These are phyloP conservation scores for Cruciata laevipes DNA, from an alignment of 257 asterid species.

Conservation along the genomic window DNA sequence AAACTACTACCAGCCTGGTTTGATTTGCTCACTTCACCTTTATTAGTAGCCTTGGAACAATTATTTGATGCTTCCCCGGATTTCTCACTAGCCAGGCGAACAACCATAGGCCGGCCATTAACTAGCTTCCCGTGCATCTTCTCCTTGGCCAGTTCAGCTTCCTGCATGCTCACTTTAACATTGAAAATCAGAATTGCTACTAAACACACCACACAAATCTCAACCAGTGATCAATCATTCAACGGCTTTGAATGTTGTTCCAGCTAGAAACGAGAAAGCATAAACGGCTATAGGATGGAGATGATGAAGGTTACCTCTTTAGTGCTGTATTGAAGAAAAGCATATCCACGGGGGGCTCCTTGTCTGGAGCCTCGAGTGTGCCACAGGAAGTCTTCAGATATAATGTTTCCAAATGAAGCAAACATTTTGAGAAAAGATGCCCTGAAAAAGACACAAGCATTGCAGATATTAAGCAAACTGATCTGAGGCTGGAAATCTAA, in stretches of 20 bases:
- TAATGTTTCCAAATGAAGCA: slow-evolving; percentile 64
- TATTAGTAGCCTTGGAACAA: slow-evolving; percentile 23
- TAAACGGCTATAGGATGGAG: slow-evolving; percentile 17
- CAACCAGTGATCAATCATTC: slow-evolving; percentile 29
- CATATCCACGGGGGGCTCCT: slow-evolving; percentile 74
- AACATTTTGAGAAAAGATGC: slow-evolving; percentile 82
- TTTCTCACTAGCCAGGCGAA: slow-evolving; percentile 83
- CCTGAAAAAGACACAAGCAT: slow-evolving; percentile 33
- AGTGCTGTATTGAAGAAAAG: slow-evolving; percentile 72
- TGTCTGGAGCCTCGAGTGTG: slow-evolving; percentile 92
- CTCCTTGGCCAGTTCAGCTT: slow-evolving; percentile 80
- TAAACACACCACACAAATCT: background rate
- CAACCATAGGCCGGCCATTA: slow-evolving; percentile 54
- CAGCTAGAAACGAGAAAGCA: slow-evolving; percentile 33
- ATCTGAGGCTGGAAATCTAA: background rate
- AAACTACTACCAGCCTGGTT: slow-evolving; percentile 26
- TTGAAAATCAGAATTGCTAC: slow-evolving; percentile 45
- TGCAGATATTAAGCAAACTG: background rate
- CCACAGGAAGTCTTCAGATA: slow-evolving; percentile 90
- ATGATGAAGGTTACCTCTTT: slow-evolving; percentile 61
- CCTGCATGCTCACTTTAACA: slow-evolving; percentile 95
- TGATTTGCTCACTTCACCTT: slow-evolving; percentile 36
- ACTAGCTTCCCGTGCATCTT: slow-evolving; percentile 86
- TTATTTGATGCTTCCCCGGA: slow-evolving; percentile 27
- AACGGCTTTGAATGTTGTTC: slow-evolving; percentile 32